Evolutionary conservation across 106 monocot genomes (phyloP).

Genomic region (Agapanthus africanus): DNA sequence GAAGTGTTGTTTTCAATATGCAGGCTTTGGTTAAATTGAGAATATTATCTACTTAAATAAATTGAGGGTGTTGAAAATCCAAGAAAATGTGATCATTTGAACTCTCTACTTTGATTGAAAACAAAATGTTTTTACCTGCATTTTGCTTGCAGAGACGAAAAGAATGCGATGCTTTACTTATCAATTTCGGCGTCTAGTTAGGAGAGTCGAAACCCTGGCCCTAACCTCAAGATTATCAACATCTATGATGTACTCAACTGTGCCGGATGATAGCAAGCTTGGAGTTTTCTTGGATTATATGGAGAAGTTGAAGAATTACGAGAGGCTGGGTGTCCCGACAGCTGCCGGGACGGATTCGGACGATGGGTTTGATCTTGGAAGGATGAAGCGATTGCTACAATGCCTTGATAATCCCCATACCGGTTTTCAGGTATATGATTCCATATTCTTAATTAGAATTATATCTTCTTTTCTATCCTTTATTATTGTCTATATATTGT

Average conservation of each 20-base stretch:
- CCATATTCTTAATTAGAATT: too few relatives aligned
- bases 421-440: conserved; percentile 49
- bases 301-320: conserved; percentile 84
- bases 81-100: too few relatives aligned
- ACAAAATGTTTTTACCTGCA: too few relatives aligned
- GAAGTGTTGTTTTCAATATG: too few relatives aligned
- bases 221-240: not conserved
- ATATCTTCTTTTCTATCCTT: not conserved
- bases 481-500: not conserved
- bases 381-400: conserved; percentile 65
- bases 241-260: conserved; percentile 8
- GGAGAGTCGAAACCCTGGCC: not conserved
- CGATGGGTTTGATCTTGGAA: conserved; percentile 96
- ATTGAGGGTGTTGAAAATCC: too few relatives aligned
- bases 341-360: conserved; percentile 74
- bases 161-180: conserved; percentile 7
- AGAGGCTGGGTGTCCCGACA: conserved; percentile 58
- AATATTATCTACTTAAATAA: too few relatives aligned
- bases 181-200: not conserved
- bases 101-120: too few relatives aligned
- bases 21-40: too few relatives aligned
- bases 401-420: conserved; percentile 74
- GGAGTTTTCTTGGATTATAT: conserved; percentile 61
- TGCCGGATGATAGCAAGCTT: conserved; percentile 37
- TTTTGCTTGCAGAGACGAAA: conserved; percentile 5